Base-by-base conservation (phyloP, 495 filamentous ascomycete species). In the Mycothermus thermophilus region DNA sequence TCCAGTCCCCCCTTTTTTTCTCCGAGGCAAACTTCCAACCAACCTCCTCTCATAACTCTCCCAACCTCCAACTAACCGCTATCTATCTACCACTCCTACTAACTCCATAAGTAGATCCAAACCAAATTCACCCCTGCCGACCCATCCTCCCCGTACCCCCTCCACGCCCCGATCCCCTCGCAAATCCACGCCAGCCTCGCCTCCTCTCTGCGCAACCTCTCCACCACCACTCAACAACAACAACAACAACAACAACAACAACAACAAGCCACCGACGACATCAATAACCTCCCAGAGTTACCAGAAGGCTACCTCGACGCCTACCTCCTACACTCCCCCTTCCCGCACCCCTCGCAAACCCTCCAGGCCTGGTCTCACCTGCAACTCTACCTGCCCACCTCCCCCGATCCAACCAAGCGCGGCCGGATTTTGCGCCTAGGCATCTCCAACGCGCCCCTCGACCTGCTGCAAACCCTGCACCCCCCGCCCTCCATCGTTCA, bases 231-330 rank as follows among this genome's bases (percentile, higher is more conserved):
- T 15, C 48, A 59, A 5, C 1, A 22, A 18, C 48, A 59, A 5
- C 45, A 71, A n/a, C n/a, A n/a, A n/a, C n/a, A n/a, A n/a, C n/a
- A n/a, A n/a, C n/a, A n/a, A n/a, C n/a, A n/a, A n/a, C n/a, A n/a
- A n/a, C n/a, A n/a, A n/a, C n/a, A n/a, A n/a, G n/a, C n/a, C n/a
- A n/a, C n/a, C n/a, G n/a, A n/a, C n/a, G n/a, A n/a, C n/a, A n/a
- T n/a, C n/a, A n/a, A n/a, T n/a, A n/a, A n/a, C n/a, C n/a, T n/a
- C n/a, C n/a, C n/a, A n/a, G n/a, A n/a, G n/a, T n/a, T n/a, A n/a
- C n/a, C n/a, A n/a, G n/a, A n/a, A n/a, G n/a, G n/a, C 4, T 86
- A 86, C 41, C 63, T 90, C 30, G 83, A 88, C 48, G 72, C 72
- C 34, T 50, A 88, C 1, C 55, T 90, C 18, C 58, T 92, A 8